Conservation (phyloP, 129 eudicot genomes). For the Helianthus annuus region DNA sequence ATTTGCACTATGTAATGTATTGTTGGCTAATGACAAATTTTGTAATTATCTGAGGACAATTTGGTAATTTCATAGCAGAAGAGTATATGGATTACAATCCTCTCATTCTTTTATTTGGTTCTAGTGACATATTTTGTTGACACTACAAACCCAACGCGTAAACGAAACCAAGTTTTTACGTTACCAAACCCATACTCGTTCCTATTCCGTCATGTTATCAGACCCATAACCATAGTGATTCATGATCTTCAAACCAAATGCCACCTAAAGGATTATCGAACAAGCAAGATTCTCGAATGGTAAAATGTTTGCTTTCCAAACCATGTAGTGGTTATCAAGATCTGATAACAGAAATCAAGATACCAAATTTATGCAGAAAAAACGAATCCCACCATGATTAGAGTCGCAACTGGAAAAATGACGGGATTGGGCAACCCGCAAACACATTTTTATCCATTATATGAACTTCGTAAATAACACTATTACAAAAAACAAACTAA, state of each 20-base stretch:
- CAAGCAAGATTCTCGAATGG: background rate
- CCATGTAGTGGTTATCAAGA: background rate
- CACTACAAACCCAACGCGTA: background rate
- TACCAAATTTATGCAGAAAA: conserved; percentile 5
- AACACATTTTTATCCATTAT: background rate
- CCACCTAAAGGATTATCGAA: background rate
- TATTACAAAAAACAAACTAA: background rate
- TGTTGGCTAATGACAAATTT: background rate
- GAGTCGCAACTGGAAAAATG: background rate
- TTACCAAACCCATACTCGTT: background rate
- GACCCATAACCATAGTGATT: background rate
- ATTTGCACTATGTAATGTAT: background rate
- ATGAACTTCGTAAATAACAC: background rate
- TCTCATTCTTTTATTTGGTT: background rate
- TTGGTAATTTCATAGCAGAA: background rate
- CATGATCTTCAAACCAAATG: background rate
- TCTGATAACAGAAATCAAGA: background rate
- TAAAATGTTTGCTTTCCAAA: background rate
- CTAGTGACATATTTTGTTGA: background rate
- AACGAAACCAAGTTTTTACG: background rate
- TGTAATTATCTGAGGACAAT: background rate
- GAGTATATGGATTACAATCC: conserved; percentile 1
- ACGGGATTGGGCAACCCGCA: background rate
- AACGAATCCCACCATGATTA: conserved; percentile 3
- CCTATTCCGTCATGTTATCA: background rate